Evolutionary conservation across 768 basidiomycete species (phyloP), one percentile per base, ranked within the genome.

Genomic region (Mycena polygramma): DNA sequence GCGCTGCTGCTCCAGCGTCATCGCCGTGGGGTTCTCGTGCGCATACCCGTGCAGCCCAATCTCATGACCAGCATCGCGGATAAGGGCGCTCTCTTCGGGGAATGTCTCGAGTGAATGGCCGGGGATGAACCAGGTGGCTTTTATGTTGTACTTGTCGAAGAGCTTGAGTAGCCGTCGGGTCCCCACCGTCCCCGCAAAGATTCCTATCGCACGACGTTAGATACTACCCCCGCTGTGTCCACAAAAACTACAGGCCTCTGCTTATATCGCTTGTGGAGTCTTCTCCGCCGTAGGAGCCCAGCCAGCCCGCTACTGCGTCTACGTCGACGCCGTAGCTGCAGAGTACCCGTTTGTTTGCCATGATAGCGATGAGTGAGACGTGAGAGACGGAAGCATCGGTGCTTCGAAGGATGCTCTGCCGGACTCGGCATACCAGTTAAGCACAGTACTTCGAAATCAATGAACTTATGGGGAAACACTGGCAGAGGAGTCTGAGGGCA

Each of bases 221-320:
- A n/a, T n/a, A n/a, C n/a, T n/a, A n/a, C n/a, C n/a, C n/a, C n/a
- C n/a, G n/a, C n/a, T n/a, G n/a, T n/a, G n/a, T n/a, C n/a, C n/a
- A n/a, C n/a, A n/a, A n/a, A n/a, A n/a, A n/a, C n/a, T n/a, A n/a
- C 11, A 13, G 48, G 65, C 90, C 75, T 88, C 83, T 15, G 89
- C 91, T 73, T 65, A 93, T 91, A 74, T 93, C 92, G 22, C 87
- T 79, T 0, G 90, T 89, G 0, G 88, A 91, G 75, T 93, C 87
- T 72, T 92, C 89, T n/a, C 91, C 92, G 4, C 92, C 92, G 75
- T 93, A 92, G 0, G 90, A 91, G 8, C 92, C 75, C 57, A 77
- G 88, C 92, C 92, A 94, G 73, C 92, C 92, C 20, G 91, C 87
- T 5, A 93, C 92, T 2, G 92, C 91, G 66, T 94, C 92, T 4